These are phyloP conservation scores for Auricularia sp. DNA, from an alignment of 768 basidiomycete species.

Conservation along the genomic window DNA sequence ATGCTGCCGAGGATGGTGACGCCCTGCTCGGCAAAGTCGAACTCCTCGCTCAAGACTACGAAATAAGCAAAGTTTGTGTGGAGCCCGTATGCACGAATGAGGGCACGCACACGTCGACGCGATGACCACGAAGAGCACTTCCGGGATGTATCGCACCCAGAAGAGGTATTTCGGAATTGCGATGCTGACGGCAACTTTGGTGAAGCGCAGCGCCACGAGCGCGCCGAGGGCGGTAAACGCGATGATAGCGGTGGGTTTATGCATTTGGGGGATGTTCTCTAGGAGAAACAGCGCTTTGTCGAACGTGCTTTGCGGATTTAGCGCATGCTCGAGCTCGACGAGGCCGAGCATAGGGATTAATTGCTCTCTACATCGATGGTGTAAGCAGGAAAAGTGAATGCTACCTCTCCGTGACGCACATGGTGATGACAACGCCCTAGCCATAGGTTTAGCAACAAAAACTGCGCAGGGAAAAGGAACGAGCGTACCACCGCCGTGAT, in stretches of 20 bases:
- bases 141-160: constrained; percentile 70
- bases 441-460: background rate
- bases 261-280: constrained; percentile 46
- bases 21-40: constrained; percentile 68
- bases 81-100: background rate
- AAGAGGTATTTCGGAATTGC: constrained; percentile 50
- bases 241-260: constrained; percentile 61
- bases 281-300: constrained; percentile 73
- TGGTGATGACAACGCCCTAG: constrained; percentile 66
- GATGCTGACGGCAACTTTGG: constrained; percentile 34
- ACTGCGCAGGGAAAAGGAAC: background rate
- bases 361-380: constrained; percentile 46
- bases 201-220: constrained; percentile 50
- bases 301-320: constrained; percentile 57
- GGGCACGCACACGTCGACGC: constrained; percentile 60
- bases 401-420: constrained; percentile 36
- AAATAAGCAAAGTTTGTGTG: background rate
- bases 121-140: constrained; percentile 83
- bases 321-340: constrained; percentile 36
- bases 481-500: constrained; percentile 54
- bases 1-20: constrained; percentile 80
- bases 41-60: constrained; percentile 56
- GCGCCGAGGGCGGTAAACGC: constrained; percentile 60
- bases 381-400: background rate
- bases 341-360: constrained; percentile 88